phyloP scores from a whole-genome alignment of 345 rosid genomes.

The Ricinus communis region DNA sequence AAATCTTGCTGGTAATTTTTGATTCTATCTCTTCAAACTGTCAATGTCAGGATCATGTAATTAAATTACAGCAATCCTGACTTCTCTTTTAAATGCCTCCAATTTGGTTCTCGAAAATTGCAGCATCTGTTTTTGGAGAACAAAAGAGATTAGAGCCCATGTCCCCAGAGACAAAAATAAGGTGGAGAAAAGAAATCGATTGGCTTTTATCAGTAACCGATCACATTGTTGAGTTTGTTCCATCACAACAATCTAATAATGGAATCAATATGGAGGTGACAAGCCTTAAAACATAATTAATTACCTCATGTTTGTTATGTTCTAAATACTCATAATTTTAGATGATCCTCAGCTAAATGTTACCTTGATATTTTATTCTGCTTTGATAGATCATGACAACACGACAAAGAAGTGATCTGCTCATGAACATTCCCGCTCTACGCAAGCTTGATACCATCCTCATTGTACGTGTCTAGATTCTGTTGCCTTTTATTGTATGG shows the following conservation, averaged over 20 bases:
- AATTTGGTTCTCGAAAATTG: slow-evolving; percentile 2
- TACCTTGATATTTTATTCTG: background rate
- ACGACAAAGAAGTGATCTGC: slow-evolving; percentile 79
- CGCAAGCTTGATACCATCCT: slow-evolving; percentile 89
- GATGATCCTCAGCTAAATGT: too few relatives aligned
- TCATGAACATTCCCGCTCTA: slow-evolving; percentile 80
- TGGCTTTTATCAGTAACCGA: slow-evolving; percentile 87
- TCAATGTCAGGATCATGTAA: background rate
- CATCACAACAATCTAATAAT: slow-evolving; percentile 69
- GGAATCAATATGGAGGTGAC: slow-evolving; percentile 78
- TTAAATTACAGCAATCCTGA: background rate
- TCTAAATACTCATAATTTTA: too few relatives aligned
- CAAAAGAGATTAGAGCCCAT: slow-evolving; percentile 71
- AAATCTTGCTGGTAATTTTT: slow-evolving; percentile 57
- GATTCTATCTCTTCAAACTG: background rate
- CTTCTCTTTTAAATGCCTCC: background rate
- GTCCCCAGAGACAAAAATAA: slow-evolving; percentile 64
- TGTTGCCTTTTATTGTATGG: slow-evolving; percentile 2
- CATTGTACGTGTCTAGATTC: slow-evolving; percentile 46
- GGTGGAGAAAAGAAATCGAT: slow-evolving; percentile 87
- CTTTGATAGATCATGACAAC: slow-evolving; percentile 77
- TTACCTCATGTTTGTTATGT: too few relatives aligned
- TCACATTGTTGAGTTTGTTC: slow-evolving; percentile 79
- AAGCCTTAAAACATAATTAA: background rate
- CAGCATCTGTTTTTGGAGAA: slow-evolving; percentile 89